Evolutionary conservation across 1,284 basidiomycete genomes (phyloP), one percentile per base, ranked within the genome.

Genomic region (Tylopilus orsonianus): DNA sequence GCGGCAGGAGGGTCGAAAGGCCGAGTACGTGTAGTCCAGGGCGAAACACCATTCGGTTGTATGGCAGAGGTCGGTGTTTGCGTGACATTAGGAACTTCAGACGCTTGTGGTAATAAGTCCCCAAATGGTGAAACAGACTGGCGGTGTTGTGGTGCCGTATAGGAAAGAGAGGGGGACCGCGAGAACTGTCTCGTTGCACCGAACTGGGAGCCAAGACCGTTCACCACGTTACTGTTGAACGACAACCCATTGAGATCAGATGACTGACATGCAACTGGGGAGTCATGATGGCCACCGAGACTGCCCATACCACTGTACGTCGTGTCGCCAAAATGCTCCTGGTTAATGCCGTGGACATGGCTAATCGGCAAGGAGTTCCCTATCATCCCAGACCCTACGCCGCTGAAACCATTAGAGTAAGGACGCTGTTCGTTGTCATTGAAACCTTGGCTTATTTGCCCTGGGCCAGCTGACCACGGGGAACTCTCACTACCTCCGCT

Each of bases 401-500:
- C 52, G 30, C 52, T 61, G 16, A 66, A 66, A 24, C 61, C 63
- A 41, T 54, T 52, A 10, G 65, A 39, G 46, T 64, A 64, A 42
- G 52, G 49, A 39, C 50, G 56, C 2, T 55, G 60, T 37, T 66
- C 59, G 44, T 52, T 53, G 29, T 60, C 57, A 33, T 44, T 50
- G 30, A 64, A 62, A 43, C 49, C 52, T 14, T 62, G 60, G 18
- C 37, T 49, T 27, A 51, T 48, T 27, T 62, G 56, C 22, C 56
- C 53, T 27, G 54, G 47, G 9, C 62, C 66, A 44, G 64, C 46
- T 38, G 56, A 66, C 77, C 77, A 78, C 40, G 69, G 62, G n/a
- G 65, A 64, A 48, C 57, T 62, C 39, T 64, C 58, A 42, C 67
- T 66, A 42, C 62, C 56, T 39, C 64, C 54, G 46, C 54, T 63